Evolutionary conservation across 352 stramenopile genomes (phyloP).

Genomic region (Halophytophthora polymorphica): DNA sequence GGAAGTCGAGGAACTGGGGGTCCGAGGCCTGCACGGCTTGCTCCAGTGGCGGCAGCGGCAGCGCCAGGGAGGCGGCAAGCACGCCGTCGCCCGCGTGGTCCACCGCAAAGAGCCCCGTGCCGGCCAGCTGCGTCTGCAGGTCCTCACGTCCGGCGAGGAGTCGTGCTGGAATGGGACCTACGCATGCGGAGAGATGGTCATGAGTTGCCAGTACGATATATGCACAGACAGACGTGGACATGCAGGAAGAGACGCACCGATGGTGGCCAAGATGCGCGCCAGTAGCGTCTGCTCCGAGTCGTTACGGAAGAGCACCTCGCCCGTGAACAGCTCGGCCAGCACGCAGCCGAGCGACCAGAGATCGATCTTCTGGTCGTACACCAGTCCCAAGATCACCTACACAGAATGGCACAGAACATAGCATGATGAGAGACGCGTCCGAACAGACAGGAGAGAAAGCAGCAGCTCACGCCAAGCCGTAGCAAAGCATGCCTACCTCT

Average conservation of each 20-base stretch:
- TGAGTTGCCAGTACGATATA: neutral
- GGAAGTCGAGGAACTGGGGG: conserved; percentile 60
- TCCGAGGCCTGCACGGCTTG: conserved; percentile 56
- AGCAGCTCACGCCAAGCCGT: neutral
- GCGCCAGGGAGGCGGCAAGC: conserved; percentile 22
- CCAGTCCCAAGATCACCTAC: conserved; percentile 94
- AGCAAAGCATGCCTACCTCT: conserved; percentile 69
- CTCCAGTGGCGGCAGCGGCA: conserved; percentile 48
- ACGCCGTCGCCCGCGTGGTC: conserved; percentile 50
- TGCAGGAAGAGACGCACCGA: conserved; percentile 35
- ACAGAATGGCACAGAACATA: neutral
- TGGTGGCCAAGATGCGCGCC: conserved; percentile 83
- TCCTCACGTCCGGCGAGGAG: conserved; percentile 52
- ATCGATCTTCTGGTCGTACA: conserved; percentile 86
- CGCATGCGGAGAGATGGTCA: too few species aligned
- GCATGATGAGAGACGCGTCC: neutral
- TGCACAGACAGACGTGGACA: neutral
- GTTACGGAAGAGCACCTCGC: conserved; percentile 86
- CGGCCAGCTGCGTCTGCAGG: conserved; percentile 50
- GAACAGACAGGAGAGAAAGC: conserved; percentile 53
- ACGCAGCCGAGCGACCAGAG: conserved; percentile 89
- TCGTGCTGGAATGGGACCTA: conserved; percentile 63
- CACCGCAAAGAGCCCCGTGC: conserved; percentile 53
- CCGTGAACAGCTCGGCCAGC: conserved; percentile 84
- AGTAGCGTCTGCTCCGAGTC: conserved; percentile 91